Evolutionary conservation across 768 basidiomycete species (phyloP).

Genomic region (Naganishia onofrii): DNA sequence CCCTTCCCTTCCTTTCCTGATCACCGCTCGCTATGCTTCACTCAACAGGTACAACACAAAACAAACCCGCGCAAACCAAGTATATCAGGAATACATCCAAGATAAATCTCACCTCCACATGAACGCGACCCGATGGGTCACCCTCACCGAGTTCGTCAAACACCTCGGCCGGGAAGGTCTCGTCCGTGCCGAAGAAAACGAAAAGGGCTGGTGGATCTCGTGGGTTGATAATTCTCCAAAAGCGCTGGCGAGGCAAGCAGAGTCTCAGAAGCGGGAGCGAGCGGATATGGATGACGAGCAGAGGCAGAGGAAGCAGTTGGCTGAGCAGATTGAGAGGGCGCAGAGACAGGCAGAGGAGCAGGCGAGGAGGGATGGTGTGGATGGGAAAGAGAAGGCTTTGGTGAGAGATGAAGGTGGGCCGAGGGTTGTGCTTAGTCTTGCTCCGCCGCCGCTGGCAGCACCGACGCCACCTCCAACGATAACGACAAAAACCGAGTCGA

Average conservation of each 20-base stretch:
- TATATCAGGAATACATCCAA: constrained; percentile 96
- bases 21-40: neutral
- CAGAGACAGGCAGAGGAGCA: constrained; percentile 44
- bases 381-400: constrained; percentile 33
- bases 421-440: constrained; percentile 35
- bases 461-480: too few relatives aligned
- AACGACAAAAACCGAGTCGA: neutral
- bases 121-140: constrained; percentile 98
- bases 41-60: constrained; percentile 77
- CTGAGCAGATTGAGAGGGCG: constrained; percentile 92
- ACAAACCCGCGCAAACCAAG: constrained; percentile 86
- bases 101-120: constrained; percentile 94
- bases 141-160: constrained; percentile 91
- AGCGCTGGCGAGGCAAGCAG: constrained; percentile 76
- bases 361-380: constrained; percentile 1
- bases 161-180: constrained; percentile 80
- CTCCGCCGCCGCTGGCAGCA: neutral
- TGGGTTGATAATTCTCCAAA: constrained; percentile 98
- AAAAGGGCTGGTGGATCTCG: constrained; percentile 94
- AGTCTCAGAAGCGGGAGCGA: constrained; percentile 75
- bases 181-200: constrained; percentile 92
- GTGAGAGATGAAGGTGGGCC: constrained; percentile 46
- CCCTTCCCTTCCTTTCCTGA: neutral
- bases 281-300: constrained; percentile 90
- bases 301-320: constrained; percentile 80